A percentile compares a stretch with the other conserved stretches of the same genome.
Evolutionary conservation across 176 grass and related monocot species (phyloP).

Genomic region (Puccinellia tenuiflora): DNA sequence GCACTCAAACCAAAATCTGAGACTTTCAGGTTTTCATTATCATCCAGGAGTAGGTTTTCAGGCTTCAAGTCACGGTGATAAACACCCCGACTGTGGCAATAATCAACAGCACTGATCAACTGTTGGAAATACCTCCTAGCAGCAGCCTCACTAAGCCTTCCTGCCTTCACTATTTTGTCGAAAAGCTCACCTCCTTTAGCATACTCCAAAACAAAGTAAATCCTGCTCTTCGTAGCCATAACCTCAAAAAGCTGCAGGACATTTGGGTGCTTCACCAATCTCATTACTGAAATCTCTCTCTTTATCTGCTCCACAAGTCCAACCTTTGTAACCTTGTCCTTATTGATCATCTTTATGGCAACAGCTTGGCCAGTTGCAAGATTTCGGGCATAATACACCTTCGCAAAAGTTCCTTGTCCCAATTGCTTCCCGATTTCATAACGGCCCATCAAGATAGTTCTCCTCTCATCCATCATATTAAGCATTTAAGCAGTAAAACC

Average conservation of each 20-base stretch:
- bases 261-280: slow-evolving; percentile 86
- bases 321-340: slow-evolving; percentile 80
- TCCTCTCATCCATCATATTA: slow-evolving; percentile 52
- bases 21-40: slow-evolving; percentile 81
- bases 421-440: slow-evolving; percentile 80
- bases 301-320: slow-evolving; percentile 94
- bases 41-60: slow-evolving; percentile 89
- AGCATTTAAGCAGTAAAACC: neutral
- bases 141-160: slow-evolving; percentile 61
- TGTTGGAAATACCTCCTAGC: slow-evolving; percentile 89
- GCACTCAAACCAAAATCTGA: slow-evolving; percentile 99
- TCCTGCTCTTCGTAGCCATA: slow-evolving; percentile 88
- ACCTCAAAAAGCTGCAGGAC: slow-evolving; percentile 84
- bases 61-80: slow-evolving; percentile 93
- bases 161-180: slow-evolving; percentile 73
- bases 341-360: slow-evolving; percentile 94
- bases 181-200: slow-evolving; percentile 94
- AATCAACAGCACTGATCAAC: slow-evolving; percentile 81
- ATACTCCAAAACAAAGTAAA: slow-evolving; percentile 94
- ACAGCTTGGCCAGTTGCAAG: slow-evolving; percentile 63
- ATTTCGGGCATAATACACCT: slow-evolving; percentile 89
- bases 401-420: slow-evolving; percentile 93
- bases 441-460: slow-evolving; percentile 68
- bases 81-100: slow-evolving; percentile 89
- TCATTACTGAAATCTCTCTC: slow-evolving; percentile 87